Evolutionary conservation across 2,329 filamentous ascomycete genomes (phyloP), one percentile per base, ranked within the genome.

Genomic region (Fusarium sp.): DNA sequence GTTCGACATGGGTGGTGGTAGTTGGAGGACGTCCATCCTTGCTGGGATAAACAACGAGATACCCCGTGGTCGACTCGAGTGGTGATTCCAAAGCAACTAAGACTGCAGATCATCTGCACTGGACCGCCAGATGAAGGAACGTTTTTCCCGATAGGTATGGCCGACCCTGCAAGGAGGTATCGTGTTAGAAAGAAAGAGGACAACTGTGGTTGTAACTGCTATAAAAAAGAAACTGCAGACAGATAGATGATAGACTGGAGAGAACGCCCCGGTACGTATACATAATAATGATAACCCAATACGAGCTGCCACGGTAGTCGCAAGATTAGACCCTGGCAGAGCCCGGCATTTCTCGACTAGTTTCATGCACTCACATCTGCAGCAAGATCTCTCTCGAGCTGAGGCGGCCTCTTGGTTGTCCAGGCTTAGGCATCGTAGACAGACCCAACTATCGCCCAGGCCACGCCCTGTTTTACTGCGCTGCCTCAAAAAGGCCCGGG

Each of bases 91-190:
- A 57, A 54, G 40, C 44, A 48, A 37, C 56, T 42, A 54, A 67
- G 63, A 18, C 45, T 44, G 63, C 71, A 73, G 64, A 74, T 74
- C 69, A 70, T 67, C 59, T 70, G 60, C 48, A 57, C 46, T 48
- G 57, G 41, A 54, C 53, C 44, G 40, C 64, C n/a, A 47, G 47
- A 47, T 41, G 48, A 40, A 54, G 56, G 22, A 25, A 22, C 34
- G 4, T 57, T 41, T 57, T 37, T 14, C 48, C 27, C 30, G 32
- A 46, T 52, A 22, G 34, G 60, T n/a, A 44, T 32, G 37, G 16
- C 40, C 37, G 44, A 24, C 46, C 41, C 44, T 57, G 34, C 27
- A 47, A 34, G 32, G 27, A 56, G 44, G 16, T 30, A 27, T 52
- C 55, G 37, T 37, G 40, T 29, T 14, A 20, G 16, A 52, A 24